A percentile compares a stretch with the other conserved stretches of the same genome.
Conservation (phyloP, 2,329 filamentous ascomycete species). For the Diaporthe citrichinensis region DNA sequence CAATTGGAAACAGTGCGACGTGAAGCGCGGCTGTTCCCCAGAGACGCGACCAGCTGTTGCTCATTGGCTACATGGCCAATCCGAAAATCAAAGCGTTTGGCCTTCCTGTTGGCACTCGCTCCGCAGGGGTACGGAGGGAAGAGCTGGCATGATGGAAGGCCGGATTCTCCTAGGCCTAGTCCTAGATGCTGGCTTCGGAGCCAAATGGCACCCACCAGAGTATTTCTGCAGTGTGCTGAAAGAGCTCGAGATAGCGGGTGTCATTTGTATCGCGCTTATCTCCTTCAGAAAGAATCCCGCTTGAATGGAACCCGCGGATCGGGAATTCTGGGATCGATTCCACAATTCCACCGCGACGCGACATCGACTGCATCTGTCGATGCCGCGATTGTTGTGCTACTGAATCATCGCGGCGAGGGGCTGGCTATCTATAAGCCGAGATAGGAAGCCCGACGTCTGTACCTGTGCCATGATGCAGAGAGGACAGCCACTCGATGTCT, state of each 20-base stretch:
- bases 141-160: slow-evolving; percentile 44
- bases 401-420: neutral
- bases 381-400: slow-evolving; percentile 42
- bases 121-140: slow-evolving; percentile 46
- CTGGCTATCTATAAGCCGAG: neutral
- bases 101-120: slow-evolving; percentile 44
- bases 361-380: slow-evolving; percentile 42
- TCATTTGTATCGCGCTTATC: slow-evolving; percentile 71
- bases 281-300: slow-evolving; percentile 68
- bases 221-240: slow-evolving; percentile 41
- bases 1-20: slow-evolving; percentile 53
- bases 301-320: slow-evolving; percentile 42
- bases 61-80: slow-evolving; percentile 46
- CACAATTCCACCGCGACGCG: slow-evolving; percentile 31
- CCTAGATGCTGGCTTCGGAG: slow-evolving; percentile 71
- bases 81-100: slow-evolving; percentile 43
- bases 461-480: slow-evolving; percentile 26
- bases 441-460: neutral
- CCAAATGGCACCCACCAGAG: slow-evolving; percentile 63
- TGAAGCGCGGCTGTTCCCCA: slow-evolving; percentile 49
- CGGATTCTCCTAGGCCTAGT: slow-evolving; percentile 66
- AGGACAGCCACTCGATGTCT: slow-evolving; percentile 23
- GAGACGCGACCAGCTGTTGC: slow-evolving; percentile 67
- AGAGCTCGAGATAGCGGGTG: slow-evolving; percentile 49
- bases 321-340: slow-evolving; percentile 26